Evolutionary conservation across 228 moss, liverwort and hornwort genomes (phyloP).

Genomic region (Sphagnum magellanicum): DNA sequence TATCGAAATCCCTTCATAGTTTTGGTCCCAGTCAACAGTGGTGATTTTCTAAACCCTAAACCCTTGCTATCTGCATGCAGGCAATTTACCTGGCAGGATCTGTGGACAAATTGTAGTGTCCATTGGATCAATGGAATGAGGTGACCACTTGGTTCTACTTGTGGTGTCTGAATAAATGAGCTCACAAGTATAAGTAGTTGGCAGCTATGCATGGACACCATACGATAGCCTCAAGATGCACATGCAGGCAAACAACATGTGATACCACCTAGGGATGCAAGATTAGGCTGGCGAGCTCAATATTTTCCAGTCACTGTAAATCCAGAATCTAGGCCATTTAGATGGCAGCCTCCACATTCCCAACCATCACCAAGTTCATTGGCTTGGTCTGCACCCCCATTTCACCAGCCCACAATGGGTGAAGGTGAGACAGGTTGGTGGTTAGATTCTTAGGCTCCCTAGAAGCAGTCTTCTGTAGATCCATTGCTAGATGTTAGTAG

Average conservation of each 20-base stretch:
- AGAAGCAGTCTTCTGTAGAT: neutral
- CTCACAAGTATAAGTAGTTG: neutral
- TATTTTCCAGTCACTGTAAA: too few relatives aligned
- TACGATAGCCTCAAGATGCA: neutral
- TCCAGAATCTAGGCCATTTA: too few relatives aligned
- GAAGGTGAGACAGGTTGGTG: neutral
- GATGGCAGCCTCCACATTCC: too few relatives aligned
- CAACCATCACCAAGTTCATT: too few relatives aligned
- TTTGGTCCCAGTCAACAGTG: too few relatives aligned
- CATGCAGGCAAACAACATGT: neutral
- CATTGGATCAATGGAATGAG: neutral
- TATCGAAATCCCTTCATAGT: neutral
- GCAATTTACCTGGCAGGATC: slow-evolving; percentile 2
- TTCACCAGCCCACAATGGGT: neutral
- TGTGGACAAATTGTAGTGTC: neutral
- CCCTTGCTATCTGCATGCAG: neutral
- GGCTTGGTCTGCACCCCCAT: neutral
- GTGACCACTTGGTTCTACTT: neutral
- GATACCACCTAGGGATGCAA: too few relatives aligned
- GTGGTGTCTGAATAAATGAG: slow-evolving; percentile 1
- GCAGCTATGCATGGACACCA: neutral
- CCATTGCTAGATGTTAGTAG: too few relatives aligned
- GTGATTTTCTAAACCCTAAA: too few relatives aligned
- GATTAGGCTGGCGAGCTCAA: too few relatives aligned
- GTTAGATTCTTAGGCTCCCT: neutral